A percentile compares a stretch with the other conserved stretches of the same genome.
These are phyloP conservation scores for Nothophytophthora sp. DNA, from an alignment of 352 stramenopile genomes.

Conservation along the genomic window DNA sequence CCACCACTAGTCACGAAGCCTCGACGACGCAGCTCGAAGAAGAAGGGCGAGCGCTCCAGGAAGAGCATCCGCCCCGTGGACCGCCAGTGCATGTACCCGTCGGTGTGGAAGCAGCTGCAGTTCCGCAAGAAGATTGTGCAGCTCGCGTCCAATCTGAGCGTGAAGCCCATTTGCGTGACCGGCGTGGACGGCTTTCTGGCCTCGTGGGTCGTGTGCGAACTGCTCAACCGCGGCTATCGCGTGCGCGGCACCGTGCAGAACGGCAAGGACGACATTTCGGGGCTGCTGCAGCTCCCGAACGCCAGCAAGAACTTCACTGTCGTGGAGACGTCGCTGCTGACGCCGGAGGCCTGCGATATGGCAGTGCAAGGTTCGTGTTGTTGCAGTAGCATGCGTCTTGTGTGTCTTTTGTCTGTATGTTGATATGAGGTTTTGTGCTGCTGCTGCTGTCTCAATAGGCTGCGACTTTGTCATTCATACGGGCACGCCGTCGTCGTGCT, in stretches of 20 bases:
- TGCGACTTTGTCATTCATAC: slow-evolving; percentile 92
- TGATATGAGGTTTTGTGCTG: slow-evolving; percentile 1
- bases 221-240: slow-evolving; percentile 75
- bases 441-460: slow-evolving; percentile 17
- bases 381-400: not conserved
- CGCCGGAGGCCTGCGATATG: slow-evolving; percentile 84
- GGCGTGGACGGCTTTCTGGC: slow-evolving; percentile 85
- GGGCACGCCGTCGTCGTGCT: slow-evolving; percentile 84
- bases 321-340: slow-evolving; percentile 87
- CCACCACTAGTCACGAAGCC: slow-evolving; percentile 20
- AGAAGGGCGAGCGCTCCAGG: slow-evolving; percentile 25
- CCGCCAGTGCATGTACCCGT: slow-evolving; percentile 71
- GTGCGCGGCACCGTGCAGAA: slow-evolving; percentile 88
- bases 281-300: slow-evolving; percentile 66
- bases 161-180: slow-evolving; percentile 87
- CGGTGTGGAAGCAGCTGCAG: slow-evolving; percentile 78
- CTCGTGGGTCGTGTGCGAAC: slow-evolving; percentile 85
- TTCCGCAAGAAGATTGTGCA: slow-evolving; percentile 87
- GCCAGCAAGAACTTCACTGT: slow-evolving; percentile 83
- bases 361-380: slow-evolving; percentile 67
- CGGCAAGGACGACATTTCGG: slow-evolving; percentile 84
- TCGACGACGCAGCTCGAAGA: slow-evolving; percentile 26
- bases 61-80: slow-evolving; percentile 36
- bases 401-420: not conserved
- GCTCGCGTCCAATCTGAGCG: slow-evolving; percentile 64